Base-by-base conservation (phyloP, 106 monocot genomes). In the Gastrodia elata region DNA sequence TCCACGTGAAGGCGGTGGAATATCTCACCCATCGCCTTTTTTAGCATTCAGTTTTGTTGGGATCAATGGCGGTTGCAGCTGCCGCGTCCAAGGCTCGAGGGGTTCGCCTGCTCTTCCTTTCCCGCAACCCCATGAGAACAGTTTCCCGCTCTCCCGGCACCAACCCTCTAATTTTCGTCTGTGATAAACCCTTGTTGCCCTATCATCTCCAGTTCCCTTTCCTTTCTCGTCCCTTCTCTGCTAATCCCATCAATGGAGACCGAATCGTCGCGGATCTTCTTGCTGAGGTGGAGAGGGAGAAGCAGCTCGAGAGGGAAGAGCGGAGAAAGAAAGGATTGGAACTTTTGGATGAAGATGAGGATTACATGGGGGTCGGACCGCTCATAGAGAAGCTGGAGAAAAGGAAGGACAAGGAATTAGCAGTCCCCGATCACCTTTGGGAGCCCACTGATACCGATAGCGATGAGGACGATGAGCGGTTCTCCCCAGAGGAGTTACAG, bases 391-490 rank as follows among this genome's bases (percentile, higher is more conserved):
- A 84, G 72, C 59, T 84, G 65, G 87, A 87, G 84, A 80, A 70
- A 75, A 75, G 46, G 80, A 75, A 65, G 77, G 55, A 42, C 16
- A 77, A 80, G 71, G 80, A 81, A 3, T 18, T 56, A 6, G 81
- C 76, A 26, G 76, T 13, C 30, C 69, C 70, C 8, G 81, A 89
- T 2, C 49, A 58, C 74, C 86, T 85, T 39, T 90, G 89, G 90
- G 87, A 84, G 82, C 91, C 87, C 26, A 85, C 84, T 0, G 91
- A 91, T 49, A 80, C 91, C 18, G 91, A 91, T 68, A 84, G 84
- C 48, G 88, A 88, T n/a, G 91, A 85, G 27, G 84, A 90, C 39
- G 90, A 90, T 68, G 91, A 91, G 76, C 75, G 87, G 14, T 91
- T 38, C 73, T 79, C 87, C 22, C 75, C 55, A 4, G 84, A 84